Percentiles rank a stretch among this genome's conserved stretches.
Conservation (phyloP, 805 yeast genomes). For the Yarrowia sp. region DNA sequence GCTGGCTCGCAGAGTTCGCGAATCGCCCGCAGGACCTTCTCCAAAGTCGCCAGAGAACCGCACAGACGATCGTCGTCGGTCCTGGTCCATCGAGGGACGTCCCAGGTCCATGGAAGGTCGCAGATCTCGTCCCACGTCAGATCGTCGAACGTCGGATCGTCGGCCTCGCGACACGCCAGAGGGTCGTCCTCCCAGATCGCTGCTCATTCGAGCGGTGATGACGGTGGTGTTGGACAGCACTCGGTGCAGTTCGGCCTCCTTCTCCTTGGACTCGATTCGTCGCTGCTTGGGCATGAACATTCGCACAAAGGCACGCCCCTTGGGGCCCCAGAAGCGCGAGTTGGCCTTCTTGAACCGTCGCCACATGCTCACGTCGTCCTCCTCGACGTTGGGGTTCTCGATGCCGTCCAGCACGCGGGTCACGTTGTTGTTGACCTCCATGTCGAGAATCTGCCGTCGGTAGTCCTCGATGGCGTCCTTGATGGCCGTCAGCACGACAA, state of each 20-base stretch:
- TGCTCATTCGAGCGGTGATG: conserved; percentile 29
- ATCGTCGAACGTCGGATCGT: conserved; percentile 16
- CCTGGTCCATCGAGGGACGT: conserved; percentile 7
- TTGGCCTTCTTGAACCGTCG: conserved; percentile 70
- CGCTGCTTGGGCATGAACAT: conserved; percentile 25
- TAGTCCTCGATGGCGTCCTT: conserved; percentile 84
- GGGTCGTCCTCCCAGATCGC: conserved; percentile 3
- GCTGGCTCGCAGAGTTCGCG: conserved; percentile 19
- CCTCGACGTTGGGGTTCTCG: conserved; percentile 64
- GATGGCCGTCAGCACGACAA: conserved; percentile 74
- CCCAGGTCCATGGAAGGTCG: conserved; percentile 11
- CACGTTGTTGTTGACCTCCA: conserved; percentile 73
- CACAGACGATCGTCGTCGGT: conserved; percentile 13
- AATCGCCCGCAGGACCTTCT: conserved; percentile 12
- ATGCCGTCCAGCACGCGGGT: conserved; percentile 66
- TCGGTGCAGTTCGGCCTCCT: conserved; percentile 13
- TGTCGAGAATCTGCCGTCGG: conserved; percentile 67
- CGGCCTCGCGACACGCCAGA: conserved; percentile 6
- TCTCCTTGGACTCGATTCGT: conserved; percentile 17
- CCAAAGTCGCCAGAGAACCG: conserved; percentile 23
- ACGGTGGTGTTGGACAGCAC: conserved; percentile 33
- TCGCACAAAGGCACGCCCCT: conserved; percentile 31
- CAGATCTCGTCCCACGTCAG: not conserved
- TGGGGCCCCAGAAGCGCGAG: conserved; percentile 48
- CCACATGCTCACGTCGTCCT: conserved; percentile 68